Percentiles rank a stretch among this genome's conserved stretches.
Evolutionary conservation across 768 basidiomycete species (phyloP).

Genomic region (Artomyces pyxidatus): DNA sequence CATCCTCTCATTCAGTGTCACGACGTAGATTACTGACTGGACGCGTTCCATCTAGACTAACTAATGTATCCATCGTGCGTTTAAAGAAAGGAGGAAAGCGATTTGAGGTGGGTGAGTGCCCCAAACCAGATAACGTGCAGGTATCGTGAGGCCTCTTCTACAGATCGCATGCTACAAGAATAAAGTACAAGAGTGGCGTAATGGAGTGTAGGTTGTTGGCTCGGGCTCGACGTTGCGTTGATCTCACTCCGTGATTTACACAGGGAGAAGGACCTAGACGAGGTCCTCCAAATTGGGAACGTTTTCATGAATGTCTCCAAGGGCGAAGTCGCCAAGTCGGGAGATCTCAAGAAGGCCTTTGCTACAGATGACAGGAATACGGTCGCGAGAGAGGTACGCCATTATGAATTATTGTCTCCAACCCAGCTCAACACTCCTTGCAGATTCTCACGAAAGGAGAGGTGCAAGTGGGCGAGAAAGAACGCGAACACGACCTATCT

Average conservation of each 20-base stretch:
- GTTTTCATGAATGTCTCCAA: conserved; percentile 97
- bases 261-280: conserved; percentile 89
- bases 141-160: background rate
- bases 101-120: conserved; percentile 66
- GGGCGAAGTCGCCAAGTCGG: conserved; percentile 83
- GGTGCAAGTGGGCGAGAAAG: conserved; percentile 94
- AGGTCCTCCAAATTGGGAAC: conserved; percentile 93
- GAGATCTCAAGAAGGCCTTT: conserved; percentile 90
- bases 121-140: background rate
- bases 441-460: conserved; percentile 96
- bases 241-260: background rate
- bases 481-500: conserved; percentile 79
- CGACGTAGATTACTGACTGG: too few relatives aligned
- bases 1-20: conserved; percentile 1
- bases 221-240: background rate
- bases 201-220: conserved; percentile 60
- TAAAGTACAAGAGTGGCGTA: conserved; percentile 95
- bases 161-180: conserved; percentile 99
- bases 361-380: conserved; percentile 62
- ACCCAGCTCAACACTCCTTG: background rate
- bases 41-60: conserved; percentile 51
- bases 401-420: background rate
- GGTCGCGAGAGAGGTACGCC: conserved; percentile 71
- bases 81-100: conserved; percentile 96
- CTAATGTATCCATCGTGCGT: conserved; percentile 94